These are phyloP conservation scores for Globisporangium orthogonon DNA, from an alignment of 352 stramenopile genomes.

Conservation along the genomic window DNA sequence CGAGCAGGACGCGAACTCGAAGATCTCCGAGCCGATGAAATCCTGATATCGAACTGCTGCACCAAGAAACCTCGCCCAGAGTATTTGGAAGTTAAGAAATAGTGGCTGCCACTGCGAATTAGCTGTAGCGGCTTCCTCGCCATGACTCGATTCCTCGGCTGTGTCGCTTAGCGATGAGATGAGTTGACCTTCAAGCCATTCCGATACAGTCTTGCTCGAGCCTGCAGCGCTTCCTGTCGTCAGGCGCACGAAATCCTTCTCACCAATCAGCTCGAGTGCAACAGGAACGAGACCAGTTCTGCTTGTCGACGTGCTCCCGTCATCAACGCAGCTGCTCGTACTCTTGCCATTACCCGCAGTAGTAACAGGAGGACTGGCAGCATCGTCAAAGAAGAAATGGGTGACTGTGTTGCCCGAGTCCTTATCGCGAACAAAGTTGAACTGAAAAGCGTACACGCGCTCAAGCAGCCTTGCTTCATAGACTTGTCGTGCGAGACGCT, in stretches of 20 bases:
- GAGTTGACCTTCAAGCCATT: constrained; percentile 27
- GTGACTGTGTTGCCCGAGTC: constrained; percentile 16
- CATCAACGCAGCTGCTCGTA: constrained; percentile 1
- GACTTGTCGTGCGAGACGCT: constrained; percentile 20
- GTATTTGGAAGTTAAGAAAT: constrained; percentile 22
- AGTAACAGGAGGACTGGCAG: not conserved
- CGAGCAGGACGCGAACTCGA: constrained; percentile 42
- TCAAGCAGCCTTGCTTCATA: constrained; percentile 43
- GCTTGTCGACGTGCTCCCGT: not conserved
- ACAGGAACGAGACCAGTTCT: not conserved
- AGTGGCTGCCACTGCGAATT: constrained; percentile 6
- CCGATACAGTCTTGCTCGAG: constrained; percentile 20
- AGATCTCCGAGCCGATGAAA: constrained; percentile 26
- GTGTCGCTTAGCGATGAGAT: not conserved
- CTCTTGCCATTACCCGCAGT: no score
- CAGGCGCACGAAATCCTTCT: constrained; percentile 1
- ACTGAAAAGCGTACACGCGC: constrained; percentile 33
- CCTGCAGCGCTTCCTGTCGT: not conserved
- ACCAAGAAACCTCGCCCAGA: constrained; percentile 21
- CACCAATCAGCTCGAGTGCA: constrained; percentile 6
- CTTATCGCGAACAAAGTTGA: constrained; percentile 24
- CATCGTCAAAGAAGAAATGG: constrained; percentile 22
- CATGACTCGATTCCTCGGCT: not conserved
- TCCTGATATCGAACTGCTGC: constrained; percentile 30
- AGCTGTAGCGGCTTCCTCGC: not conserved